These are phyloP conservation scores for Lichtheimia corymbifera DNA, from an alignment of 371 early-diverging fungal genomes.

Conservation along the genomic window DNA sequence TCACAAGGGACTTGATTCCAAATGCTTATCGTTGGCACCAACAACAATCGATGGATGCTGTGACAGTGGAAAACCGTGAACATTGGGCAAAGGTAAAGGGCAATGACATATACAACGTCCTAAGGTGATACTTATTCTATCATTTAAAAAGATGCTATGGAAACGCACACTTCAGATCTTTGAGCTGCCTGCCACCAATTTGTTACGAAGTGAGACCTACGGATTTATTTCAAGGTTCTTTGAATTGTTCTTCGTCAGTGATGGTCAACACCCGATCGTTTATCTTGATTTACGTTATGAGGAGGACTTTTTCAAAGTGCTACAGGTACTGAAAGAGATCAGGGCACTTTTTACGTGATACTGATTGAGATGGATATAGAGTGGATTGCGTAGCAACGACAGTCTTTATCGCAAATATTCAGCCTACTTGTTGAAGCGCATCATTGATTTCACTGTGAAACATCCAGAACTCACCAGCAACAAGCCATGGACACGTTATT, in stretches of 20 bases:
- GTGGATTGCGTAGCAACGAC: slow-evolving; percentile 47
- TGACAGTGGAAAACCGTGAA: slow-evolving; percentile 17
- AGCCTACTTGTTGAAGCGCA: slow-evolving; percentile 43
- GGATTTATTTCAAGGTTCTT: slow-evolving; percentile 48
- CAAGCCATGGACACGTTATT: slow-evolving; percentile 38
- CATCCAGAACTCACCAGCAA: slow-evolving; percentile 11
- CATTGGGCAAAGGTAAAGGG: slow-evolving; percentile 35
- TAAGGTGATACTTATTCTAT: neutral
- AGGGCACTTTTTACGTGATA: neutral
- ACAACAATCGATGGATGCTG: slow-evolving; percentile 9
- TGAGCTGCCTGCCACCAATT: slow-evolving; percentile 47
- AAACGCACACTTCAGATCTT: slow-evolving; percentile 43
- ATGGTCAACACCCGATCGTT: slow-evolving; percentile 10
- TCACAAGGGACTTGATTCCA: slow-evolving; percentile 38
- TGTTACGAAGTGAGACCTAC: slow-evolving; percentile 44
- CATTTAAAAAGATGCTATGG: slow-evolving; percentile 42
- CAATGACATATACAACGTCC: neutral
- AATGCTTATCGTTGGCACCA: slow-evolving; percentile 43
- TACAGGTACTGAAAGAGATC: slow-evolving; percentile 31
- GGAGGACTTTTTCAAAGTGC: slow-evolving; percentile 38
- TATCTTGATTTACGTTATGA: slow-evolving; percentile 41
- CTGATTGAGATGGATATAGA: slow-evolving; percentile 14
- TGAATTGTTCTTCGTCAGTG: slow-evolving; percentile 42
- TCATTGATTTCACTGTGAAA: slow-evolving; percentile 42
- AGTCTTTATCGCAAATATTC: slow-evolving; percentile 44